phyloP scores from a whole-genome alignment of 2,329 filamentous ascomycete genomes.

The Neopestalotiopsis clavispora region DNA sequence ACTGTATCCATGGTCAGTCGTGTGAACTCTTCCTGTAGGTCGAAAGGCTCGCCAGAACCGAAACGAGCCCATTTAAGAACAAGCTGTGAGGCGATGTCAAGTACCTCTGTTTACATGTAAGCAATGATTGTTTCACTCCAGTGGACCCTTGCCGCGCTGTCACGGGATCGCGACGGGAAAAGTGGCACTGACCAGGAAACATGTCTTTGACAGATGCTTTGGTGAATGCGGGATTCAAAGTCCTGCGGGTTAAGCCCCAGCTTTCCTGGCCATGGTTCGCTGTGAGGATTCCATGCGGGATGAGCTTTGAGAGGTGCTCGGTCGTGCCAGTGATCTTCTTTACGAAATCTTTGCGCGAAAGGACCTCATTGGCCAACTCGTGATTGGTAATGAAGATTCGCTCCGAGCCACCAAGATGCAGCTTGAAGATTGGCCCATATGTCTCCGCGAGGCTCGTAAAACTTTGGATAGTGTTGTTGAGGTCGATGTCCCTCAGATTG shows the following conservation, averaged over 20 bases:
- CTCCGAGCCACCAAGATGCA: not conserved
- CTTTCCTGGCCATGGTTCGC: not conserved
- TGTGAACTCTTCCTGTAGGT: not conserved
- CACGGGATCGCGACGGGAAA: not conserved
- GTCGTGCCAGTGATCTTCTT: not conserved
- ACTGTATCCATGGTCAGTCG: not conserved
- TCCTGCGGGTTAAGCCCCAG: not conserved
- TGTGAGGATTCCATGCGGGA: not conserved
- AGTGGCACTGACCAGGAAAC: not conserved
- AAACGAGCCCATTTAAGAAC: not conserved
- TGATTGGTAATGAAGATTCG: not conserved
- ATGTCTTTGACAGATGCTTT: not conserved
- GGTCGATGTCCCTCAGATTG: not conserved
- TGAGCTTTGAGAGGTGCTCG: not conserved
- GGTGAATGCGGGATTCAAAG: not conserved
- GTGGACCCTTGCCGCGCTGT: not conserved
- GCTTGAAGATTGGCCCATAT: not conserved
- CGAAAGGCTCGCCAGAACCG: not conserved
- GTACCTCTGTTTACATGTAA: not conserved
- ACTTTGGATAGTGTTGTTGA: not conserved
- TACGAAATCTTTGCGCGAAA: not conserved
- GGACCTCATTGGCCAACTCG: not conserved
- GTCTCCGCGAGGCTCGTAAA: not conserved
- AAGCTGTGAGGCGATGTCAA: not conserved
- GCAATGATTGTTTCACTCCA: not conserved